Conservation (phyloP, 2,329 filamentous ascomycete genomes). For the Fusarium tjaetaba region DNA sequence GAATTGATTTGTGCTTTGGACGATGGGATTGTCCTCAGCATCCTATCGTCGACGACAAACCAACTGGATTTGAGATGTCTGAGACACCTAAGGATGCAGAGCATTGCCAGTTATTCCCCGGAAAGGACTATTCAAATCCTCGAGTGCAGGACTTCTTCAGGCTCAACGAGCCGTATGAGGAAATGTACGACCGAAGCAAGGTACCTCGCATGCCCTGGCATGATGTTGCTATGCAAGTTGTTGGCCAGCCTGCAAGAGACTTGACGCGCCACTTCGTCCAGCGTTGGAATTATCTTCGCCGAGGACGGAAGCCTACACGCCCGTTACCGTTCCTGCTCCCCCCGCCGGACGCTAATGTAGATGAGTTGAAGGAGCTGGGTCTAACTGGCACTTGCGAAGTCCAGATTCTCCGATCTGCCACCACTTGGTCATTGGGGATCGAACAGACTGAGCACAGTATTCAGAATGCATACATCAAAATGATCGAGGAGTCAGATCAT, state of each 20-base stretch:
- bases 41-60: constrained; percentile 88
- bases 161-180: constrained; percentile 93
- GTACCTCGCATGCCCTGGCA: constrained; percentile 98
- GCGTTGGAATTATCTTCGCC: constrained; percentile 95
- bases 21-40: constrained; percentile 98
- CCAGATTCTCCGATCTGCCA: constrained; percentile 91
- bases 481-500: constrained; percentile 95
- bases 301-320: constrained; percentile 90
- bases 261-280: constrained; percentile 96
- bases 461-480: constrained; percentile 92
- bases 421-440: constrained; percentile 91
- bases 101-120: constrained; percentile 94
- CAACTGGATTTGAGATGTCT: constrained; percentile 88
- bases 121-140: constrained; percentile 98
- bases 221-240: constrained; percentile 96
- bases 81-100: constrained; percentile 85
- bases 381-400: constrained; percentile 95
- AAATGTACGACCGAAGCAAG: constrained; percentile 95
- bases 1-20: constrained; percentile 95
- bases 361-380: constrained; percentile 87
- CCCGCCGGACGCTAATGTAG: constrained; percentile 87
- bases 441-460: constrained; percentile 92
- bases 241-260: constrained; percentile 94
- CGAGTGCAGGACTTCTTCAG: constrained; percentile 94
- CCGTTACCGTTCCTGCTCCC: constrained; percentile 94